Evolutionary conservation across 2,329 filamentous ascomycete genomes (phyloP), one percentile per base, ranked within the genome.

Genomic region (Teratosphaeria zuluensis): DNA sequence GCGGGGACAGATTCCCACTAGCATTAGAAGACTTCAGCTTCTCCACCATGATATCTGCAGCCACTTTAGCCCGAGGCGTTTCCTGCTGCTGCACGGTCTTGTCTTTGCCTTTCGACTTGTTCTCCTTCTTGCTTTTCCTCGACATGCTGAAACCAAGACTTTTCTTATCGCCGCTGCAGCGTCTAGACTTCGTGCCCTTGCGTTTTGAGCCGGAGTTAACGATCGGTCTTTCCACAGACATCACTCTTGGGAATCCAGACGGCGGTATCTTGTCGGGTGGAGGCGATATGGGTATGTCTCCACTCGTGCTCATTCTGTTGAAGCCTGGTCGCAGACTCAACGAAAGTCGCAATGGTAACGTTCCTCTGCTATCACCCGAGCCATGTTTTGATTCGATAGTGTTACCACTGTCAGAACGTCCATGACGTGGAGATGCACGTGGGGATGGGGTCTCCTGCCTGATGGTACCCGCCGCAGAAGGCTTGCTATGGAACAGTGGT

Each of bases 251-350:
- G 16, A 48, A 48, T 33, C 31, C 7, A 46, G 9, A n/a, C 19
- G 42, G 19, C 42, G 42, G 19, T 48, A 48, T 48, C 42, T 48
- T 48, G 42, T 58, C 56, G n/a, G 57, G 56, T 1, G 69, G 69
- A 54, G 70, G 69, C 16, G 70, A 72, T 31, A 72, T 71, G 2
- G 69, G 68, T 33, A 70, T 71, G 14, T 62, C 64, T 3, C 70
- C 69, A 46, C 65, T 68, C 11, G 66, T 69, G 55, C 68, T 70
- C 4, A 62, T 57, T 16, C 62, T 55, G 31, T 52, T 53, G 24
- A 57, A 61, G 28, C 46, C 21, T 12, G 52, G 28, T n/a, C 14
- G 16, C 19, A 51, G 54, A 53, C 56, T 54, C 19, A 57, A 30
- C 2, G 66, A 67, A 12, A 68, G 58, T 8, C 63, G 57, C 9